Conservation (phyloP, 1,139 yeast genomes). For the Sugiyamaella xylanicola region DNA sequence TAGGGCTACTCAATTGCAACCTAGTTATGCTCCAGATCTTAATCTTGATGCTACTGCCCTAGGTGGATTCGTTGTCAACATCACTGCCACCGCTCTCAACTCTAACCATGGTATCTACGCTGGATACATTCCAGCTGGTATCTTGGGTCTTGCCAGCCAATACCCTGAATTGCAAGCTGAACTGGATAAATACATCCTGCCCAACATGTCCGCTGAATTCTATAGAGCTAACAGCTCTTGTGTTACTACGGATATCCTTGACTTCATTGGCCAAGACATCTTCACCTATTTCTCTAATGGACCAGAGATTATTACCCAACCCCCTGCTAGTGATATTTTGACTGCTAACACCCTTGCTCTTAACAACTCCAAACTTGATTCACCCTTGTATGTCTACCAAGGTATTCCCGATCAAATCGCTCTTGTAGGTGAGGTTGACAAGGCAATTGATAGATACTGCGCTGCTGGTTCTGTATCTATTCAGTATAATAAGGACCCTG, state of each 20-base stretch:
- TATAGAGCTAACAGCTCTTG: slow-evolving; percentile 27
- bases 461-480: slow-evolving; percentile 33
- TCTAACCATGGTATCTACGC: slow-evolving; percentile 31
- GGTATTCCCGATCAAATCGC: slow-evolving; percentile 37
- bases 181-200: slow-evolving; percentile 16
- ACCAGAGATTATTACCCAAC: slow-evolving; percentile 21
- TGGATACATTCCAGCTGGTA: slow-evolving; percentile 37
- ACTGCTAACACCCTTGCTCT: slow-evolving; percentile 30
- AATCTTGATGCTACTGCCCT: slow-evolving; percentile 28
- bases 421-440: slow-evolving; percentile 31
- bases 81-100: slow-evolving; percentile 25
- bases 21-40: slow-evolving; percentile 38
- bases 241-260: slow-evolving; percentile 27
- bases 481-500: slow-evolving; percentile 26
- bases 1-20: slow-evolving; percentile 39
- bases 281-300: slow-evolving; percentile 32
- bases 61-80: slow-evolving; percentile 33
- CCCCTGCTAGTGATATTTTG: slow-evolving; percentile 22
- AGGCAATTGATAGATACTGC: slow-evolving; percentile 34
- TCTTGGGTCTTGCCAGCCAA: slow-evolving; percentile 37
- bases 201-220: slow-evolving; percentile 24
- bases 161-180: slow-evolving; percentile 32
- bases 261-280: slow-evolving; percentile 28
- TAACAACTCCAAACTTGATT: slow-evolving; percentile 30
- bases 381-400: slow-evolving; percentile 37